Evolutionary conservation across 1,284 basidiomycete genomes (phyloP), one percentile per base, ranked within the genome.

Genomic region (Sanguinoderma infundibulare): DNA sequence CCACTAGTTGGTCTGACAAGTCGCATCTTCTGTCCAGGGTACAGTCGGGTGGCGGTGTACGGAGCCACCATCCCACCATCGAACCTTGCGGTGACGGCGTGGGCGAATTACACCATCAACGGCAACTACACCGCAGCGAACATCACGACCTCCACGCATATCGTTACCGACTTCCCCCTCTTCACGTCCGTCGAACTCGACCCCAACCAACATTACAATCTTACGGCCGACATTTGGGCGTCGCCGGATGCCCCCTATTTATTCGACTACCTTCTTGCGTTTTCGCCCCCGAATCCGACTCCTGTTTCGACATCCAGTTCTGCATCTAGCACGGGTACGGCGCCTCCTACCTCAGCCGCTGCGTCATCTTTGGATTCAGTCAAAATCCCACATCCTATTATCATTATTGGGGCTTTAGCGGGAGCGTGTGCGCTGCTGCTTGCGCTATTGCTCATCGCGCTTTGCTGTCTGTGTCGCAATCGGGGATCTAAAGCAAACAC

Each of bases 141-240:
- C 52, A n/a, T 54, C 5, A 44, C 57, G 12, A 15, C 40, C 14
- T 28, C 39, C 9, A 10, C 38, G n/a, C 7, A 49, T 12, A 36
- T 59, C 26, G 36, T 59, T 12, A 49, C 57, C 17, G 52, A 54
- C 57, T 59, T 49, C 17, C 57, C 57, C 7, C 36, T 59, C 24
- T 59, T 59, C 52, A 34, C 47, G 15, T 59, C 57, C 15, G 52
- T 35, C 7, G 32, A 28, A 14, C 36, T 59, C 1, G 44, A 59
- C 28, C 42, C 57, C 7, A 24, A 26, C 4, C 4, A 46, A 10
- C 51, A 53, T 34, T 46, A 59, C 35, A 49, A 44, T 35, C 57
- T 59, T 3, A 39, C 50, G 0, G 57, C 47, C 2, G 52, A 59
- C 4, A 36, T 59, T 35, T 26, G 42, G 20, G 57, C 57, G 2